These are phyloP conservation scores for Rhizoclosmatium sp. DNA, from an alignment of 192 early-diverging fungal species.

Conservation along the genomic window DNA sequence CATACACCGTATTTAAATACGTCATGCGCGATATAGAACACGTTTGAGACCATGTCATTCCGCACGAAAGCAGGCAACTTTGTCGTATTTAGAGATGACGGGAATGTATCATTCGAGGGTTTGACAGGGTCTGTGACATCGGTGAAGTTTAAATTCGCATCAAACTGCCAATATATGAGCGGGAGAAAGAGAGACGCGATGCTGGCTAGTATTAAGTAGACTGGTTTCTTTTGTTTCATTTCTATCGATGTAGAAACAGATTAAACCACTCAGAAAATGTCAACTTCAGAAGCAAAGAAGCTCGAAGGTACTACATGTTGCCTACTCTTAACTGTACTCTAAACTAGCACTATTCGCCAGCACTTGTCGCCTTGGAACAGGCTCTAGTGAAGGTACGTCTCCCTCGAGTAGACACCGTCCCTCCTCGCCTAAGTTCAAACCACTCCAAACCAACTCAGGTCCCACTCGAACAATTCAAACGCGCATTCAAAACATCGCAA, in stretches of 20 bases:
- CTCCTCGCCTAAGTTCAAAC: neutral
- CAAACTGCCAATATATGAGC: too few species aligned
- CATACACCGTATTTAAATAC: neutral
- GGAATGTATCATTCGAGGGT: neutral
- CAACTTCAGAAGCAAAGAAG: conserved; percentile 23
- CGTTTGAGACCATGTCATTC: neutral
- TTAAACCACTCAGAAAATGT: neutral
- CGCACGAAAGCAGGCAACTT: neutral
- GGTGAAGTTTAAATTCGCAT: too few species aligned
- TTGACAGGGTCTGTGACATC: too few species aligned
- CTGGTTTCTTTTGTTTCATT: too few species aligned
- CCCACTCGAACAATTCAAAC: conserved; percentile 87
- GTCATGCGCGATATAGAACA: neutral
- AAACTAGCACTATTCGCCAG: conserved; percentile 8
- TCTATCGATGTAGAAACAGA: too few species aligned
- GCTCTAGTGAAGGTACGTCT: conserved; percentile 85
- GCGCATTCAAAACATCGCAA: conserved; percentile 74
- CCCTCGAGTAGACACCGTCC: neutral
- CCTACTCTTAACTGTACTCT: too few species aligned
- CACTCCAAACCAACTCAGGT: conserved; percentile 57
- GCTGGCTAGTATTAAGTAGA: neutral
- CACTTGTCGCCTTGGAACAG: conserved; percentile 91
- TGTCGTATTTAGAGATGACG: neutral
- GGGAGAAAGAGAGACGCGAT: neutral
- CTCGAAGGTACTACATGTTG: conserved; percentile 20